Evolutionary conservation across 805 yeast genomes (phyloP).

Genomic region (Nakazawaea ernobii): DNA sequence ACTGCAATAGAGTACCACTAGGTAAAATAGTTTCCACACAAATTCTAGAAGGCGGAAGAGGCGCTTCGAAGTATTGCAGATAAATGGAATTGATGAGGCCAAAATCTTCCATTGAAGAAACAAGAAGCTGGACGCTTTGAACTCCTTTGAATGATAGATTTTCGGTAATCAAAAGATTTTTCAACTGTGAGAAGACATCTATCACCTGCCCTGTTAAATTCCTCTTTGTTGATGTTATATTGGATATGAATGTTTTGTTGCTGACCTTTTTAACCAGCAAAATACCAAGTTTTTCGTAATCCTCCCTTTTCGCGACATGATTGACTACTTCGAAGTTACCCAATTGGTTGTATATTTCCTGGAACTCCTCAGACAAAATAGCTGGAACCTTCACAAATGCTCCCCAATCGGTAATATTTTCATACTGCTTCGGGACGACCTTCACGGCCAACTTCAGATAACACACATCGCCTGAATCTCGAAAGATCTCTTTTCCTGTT

Average conservation of each 20-base stretch:
- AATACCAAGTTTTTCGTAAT: constrained; percentile 1
- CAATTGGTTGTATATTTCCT: neutral
- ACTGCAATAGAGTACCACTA: constrained; percentile 32
- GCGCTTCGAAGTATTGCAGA: constrained; percentile 43
- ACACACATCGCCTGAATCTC: constrained; percentile 64
- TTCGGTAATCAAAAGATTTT: constrained; percentile 24
- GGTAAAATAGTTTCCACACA: constrained; percentile 65
- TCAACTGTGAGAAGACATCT: constrained; percentile 44
- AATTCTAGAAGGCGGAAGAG: constrained; percentile 83
- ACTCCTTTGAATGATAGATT: constrained; percentile 38
- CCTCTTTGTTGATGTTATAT: constrained; percentile 27
- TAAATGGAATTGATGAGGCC: constrained; percentile 57
- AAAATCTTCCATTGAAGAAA: constrained; percentile 64
- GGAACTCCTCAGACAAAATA: neutral
- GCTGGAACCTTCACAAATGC: constrained; percentile 5
- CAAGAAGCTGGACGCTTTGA: constrained; percentile 53
- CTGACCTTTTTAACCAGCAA: constrained; percentile 18
- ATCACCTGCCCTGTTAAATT: constrained; percentile 37
- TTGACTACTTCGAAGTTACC: neutral
- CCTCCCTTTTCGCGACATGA: neutral
- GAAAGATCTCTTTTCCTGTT: constrained; percentile 30
- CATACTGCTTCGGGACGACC: constrained; percentile 26
- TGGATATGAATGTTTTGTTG: constrained; percentile 36
- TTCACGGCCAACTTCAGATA: constrained; percentile 55
- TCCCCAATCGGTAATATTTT: constrained; percentile 12